Base-by-base conservation (phyloP, 1,284 basidiomycete genomes). In the Ceratobasidium sp. region DNA sequence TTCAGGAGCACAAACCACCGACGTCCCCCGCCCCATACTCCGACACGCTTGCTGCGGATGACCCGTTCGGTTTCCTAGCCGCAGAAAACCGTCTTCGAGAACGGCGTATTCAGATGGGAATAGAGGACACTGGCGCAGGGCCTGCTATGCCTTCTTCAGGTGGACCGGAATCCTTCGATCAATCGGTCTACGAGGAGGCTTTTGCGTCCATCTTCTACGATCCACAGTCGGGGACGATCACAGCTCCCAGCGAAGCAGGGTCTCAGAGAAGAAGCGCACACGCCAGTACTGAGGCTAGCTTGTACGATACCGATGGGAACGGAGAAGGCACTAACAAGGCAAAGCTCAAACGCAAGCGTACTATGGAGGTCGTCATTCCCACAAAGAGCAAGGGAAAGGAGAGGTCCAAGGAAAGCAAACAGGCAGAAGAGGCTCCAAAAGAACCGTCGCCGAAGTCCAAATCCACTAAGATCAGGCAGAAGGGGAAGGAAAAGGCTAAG, bases 21-120 rank as follows among this genome's bases (percentile, higher is more conserved):
- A 62, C 59, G 13, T 62, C 59, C 14, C 59, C 59, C 6, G 47
- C 50, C 7, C 59, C 59, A 6, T 62, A 62, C 33, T 62, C 59
- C n/a, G 59, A 62, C 25, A 50, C 59, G 6, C 25, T 36, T 3
- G 46, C 59, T 39, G 27, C 59, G 30, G 59, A 62, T n/a, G 59
- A 62, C 47, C 59, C 59, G 4, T 62, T 62, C 23, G 59, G 59
- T 27, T 62, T 62, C 30, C n/a, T 62, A 19, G 59, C 59, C 4
- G 59, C 59, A 4, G 59, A 62, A 25, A 42, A 33, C 30, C 59
- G 59, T 16, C 47, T 62, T 9, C 44, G 46, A 9, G 59, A 62
- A 29, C 46, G 59, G 16, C 46, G 59, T 16, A 46, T 36, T 29
- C 44, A 29, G 25, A 27, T 62, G 16, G 47, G 11, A 27, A 21